A percentile compares a stretch with the other conserved stretches of the same genome.
phyloP scores from a whole-genome alignment of 805 yeast genomes.

The Hyphopichia homilentoma region DNA sequence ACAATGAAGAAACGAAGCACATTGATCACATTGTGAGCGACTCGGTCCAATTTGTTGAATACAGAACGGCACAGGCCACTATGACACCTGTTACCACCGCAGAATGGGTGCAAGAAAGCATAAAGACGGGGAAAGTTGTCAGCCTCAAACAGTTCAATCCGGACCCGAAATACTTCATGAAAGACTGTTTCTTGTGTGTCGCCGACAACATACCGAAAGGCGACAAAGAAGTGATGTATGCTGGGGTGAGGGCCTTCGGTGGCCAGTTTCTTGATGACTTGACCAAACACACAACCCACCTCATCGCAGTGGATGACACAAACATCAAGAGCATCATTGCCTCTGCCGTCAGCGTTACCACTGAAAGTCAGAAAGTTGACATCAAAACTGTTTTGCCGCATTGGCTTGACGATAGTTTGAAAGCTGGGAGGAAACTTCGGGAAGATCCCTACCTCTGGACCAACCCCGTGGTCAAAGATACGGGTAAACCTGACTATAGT shows the following conservation, averaged over 20 bases:
- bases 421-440: slow-evolving; percentile 44
- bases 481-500: slow-evolving; percentile 1
- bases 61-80: slow-evolving; percentile 39
- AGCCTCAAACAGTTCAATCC: slow-evolving; percentile 67
- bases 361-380: slow-evolving; percentile 18
- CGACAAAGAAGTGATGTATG: slow-evolving; percentile 64
- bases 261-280: slow-evolving; percentile 65
- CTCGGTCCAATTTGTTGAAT: slow-evolving; percentile 51
- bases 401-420: slow-evolving; percentile 76
- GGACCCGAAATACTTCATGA: slow-evolving; percentile 62
- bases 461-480: slow-evolving; percentile 7
- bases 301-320: slow-evolving; percentile 52
- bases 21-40: slow-evolving; percentile 52
- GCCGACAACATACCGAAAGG: slow-evolving; percentile 48
- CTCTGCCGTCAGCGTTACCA: slow-evolving; percentile 17
- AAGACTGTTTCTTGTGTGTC: slow-evolving; percentile 56
- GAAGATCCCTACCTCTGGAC: slow-evolving; percentile 54
- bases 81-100: slow-evolving; percentile 67
- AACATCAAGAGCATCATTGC: slow-evolving; percentile 55
- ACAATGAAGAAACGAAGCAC: neutral
- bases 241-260: slow-evolving; percentile 70
- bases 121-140: slow-evolving; percentile 34
- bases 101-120: slow-evolving; percentile 55
- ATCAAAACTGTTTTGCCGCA: slow-evolving; percentile 68
- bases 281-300: slow-evolving; percentile 74